These are phyloP conservation scores for Chloranthus sessilifolius DNA, from an alignment of 164 flowering plant species.

Conservation along the genomic window DNA sequence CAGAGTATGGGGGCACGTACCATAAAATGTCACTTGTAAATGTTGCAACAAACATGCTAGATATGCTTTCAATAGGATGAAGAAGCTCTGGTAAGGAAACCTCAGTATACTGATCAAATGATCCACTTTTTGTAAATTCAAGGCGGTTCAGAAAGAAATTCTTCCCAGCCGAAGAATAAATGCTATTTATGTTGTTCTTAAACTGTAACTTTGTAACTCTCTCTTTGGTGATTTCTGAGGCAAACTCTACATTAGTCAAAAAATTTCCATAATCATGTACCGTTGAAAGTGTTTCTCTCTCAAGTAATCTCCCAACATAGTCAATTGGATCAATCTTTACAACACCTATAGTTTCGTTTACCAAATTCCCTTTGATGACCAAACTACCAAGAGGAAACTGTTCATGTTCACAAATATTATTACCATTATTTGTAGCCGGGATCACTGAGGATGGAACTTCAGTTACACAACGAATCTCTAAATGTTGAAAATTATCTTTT, in stretches of 20 bases:
- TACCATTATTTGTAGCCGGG: not conserved
- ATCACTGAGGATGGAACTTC: not conserved
- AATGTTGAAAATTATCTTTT: not conserved
- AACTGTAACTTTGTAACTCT: no score
- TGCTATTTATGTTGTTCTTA: no score
- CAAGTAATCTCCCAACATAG: no score
- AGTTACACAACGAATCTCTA: not conserved
- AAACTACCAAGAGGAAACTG: not conserved
- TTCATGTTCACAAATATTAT: not conserved
- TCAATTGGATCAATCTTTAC: slow-evolving; percentile 2
- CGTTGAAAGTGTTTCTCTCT: no score
- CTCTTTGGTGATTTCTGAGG: no score
- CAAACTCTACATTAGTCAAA: no score
- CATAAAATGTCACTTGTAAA: slow-evolving; percentile 75
- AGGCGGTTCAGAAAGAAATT: slow-evolving; percentile 66
- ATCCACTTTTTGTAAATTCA: slow-evolving; percentile 20
- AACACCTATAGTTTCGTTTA: not conserved
- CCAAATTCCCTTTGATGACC: not conserved
- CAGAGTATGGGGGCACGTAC: no score
- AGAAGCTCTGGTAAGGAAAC: slow-evolving; percentile 76
- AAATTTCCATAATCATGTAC: no score
- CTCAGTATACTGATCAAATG: slow-evolving; percentile 18
- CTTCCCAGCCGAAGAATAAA: slow-evolving; percentile 48
- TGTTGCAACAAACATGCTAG: slow-evolving; percentile 67
- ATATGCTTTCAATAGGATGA: slow-evolving; percentile 63